Conservation (phyloP, 352 stramenopile species). For the Globisporangium nodosum region DNA sequence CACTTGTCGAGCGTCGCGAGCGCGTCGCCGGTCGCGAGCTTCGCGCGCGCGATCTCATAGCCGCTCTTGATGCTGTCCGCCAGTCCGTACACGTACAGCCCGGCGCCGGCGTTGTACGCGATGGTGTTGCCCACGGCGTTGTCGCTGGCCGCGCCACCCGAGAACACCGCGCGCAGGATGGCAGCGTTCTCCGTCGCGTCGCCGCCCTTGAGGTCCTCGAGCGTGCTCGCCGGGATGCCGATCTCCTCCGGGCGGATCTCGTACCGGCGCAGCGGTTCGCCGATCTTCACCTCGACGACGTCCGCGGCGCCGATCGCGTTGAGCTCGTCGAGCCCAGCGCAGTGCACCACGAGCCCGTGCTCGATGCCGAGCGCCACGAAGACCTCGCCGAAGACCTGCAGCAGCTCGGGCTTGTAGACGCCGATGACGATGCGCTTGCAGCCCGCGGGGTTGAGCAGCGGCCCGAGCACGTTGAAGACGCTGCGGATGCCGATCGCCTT, state of each 20-base stretch:
- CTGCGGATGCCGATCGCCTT: constrained; percentile 95
- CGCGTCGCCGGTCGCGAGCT: constrained; percentile 62
- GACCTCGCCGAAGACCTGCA: constrained; percentile 82
- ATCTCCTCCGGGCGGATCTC: constrained; percentile 46
- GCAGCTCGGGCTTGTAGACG: constrained; percentile 94
- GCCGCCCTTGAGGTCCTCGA: constrained; percentile 95
- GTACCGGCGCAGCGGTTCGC: constrained; percentile 39
- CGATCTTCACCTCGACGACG: constrained; percentile 69
- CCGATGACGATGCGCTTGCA: constrained; percentile 97
- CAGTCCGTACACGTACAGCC: constrained; percentile 97
- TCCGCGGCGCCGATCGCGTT: constrained; percentile 90
- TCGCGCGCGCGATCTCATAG: constrained; percentile 75
- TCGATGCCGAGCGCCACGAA: constrained; percentile 92
- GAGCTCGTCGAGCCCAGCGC: constrained; percentile 97
- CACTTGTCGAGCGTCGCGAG: constrained; percentile 64
- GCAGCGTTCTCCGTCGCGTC: constrained; percentile 93
- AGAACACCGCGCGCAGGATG: constrained; percentile 84
- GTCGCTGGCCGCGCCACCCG: constrained; percentile 82
- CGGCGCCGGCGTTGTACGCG: constrained; percentile 96
- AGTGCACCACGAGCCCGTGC: constrained; percentile 98
- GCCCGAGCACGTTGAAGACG: constrained; percentile 98
- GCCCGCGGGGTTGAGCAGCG: constrained; percentile 95
- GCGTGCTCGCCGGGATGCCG: constrained; percentile 89
- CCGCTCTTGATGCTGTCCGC: constrained; percentile 83
- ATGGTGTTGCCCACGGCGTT: constrained; percentile 97